phyloP scores from a whole-genome alignment of 805 yeast genomes.

The Sugiyamaella valdiviana region DNA sequence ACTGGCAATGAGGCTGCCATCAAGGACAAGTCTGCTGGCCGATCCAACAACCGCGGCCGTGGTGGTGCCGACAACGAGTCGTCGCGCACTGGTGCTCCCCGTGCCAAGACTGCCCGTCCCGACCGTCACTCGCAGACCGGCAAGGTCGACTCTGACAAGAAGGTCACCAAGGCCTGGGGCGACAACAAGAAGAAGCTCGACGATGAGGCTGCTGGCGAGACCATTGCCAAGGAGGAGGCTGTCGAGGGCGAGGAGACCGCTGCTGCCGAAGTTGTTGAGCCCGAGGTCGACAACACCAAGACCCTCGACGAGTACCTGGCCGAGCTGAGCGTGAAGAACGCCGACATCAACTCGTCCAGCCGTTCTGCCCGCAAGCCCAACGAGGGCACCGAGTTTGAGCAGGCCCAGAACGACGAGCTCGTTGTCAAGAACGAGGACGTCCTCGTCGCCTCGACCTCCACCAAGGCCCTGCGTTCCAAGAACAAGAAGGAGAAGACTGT shows the following conservation, averaged over 20 bases:
- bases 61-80: slow-evolving; percentile 31
- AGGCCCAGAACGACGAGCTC: slow-evolving; percentile 47
- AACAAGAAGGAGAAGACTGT: slow-evolving; percentile 73
- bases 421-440: slow-evolving; percentile 59
- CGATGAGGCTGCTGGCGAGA: slow-evolving; percentile 45
- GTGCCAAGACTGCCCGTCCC: slow-evolving; percentile 43
- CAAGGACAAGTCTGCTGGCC: slow-evolving; percentile 68
- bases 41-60: slow-evolving; percentile 45
- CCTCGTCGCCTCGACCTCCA: slow-evolving; percentile 52
- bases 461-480: slow-evolving; percentile 67
- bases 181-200: slow-evolving; percentile 67
- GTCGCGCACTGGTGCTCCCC: slow-evolving; percentile 43
- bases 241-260: slow-evolving; percentile 37
- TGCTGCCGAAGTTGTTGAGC: slow-evolving; percentile 41
- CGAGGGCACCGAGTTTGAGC: slow-evolving; percentile 49
- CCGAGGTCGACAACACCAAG: slow-evolving; percentile 44
- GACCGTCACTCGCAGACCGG: slow-evolving; percentile 88
- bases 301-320: slow-evolving; percentile 84
- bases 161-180: slow-evolving; percentile 84
- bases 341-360: slow-evolving; percentile 23
- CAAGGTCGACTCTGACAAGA: slow-evolving; percentile 79
- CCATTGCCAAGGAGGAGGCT: slow-evolving; percentile 34
- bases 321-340: slow-evolving; percentile 36
- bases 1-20: slow-evolving; percentile 83
- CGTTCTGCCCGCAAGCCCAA: slow-evolving; percentile 41